Evolutionary conservation across 306 rosid species (phyloP), one percentile per base, ranked within the genome.

Genomic region (Citrullus mucosospermus): DNA sequence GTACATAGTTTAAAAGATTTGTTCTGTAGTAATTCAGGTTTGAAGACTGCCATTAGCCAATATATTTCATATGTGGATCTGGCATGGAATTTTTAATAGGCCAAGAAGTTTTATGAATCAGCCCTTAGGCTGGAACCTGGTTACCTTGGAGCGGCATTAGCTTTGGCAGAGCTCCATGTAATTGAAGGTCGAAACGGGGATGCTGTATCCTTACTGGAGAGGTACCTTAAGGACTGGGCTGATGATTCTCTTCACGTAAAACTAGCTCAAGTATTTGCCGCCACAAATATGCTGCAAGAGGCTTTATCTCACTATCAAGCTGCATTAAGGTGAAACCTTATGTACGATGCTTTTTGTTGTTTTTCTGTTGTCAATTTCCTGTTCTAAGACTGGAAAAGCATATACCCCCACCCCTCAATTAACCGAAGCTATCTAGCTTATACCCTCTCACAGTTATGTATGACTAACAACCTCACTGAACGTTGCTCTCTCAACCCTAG

Each of bases 41-140:
- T 69, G 38, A 50, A 32, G 66, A 62, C 50, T 81, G 55, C 58
- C 74, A 44, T 73, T 63, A 32, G 62, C 73, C 41, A 74, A 44
- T 34, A 44, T 67, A 60, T 80, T 83, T 80, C 75, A 73, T 63
- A 22, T 16, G 69, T 82, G 81, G 46, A 79, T 79, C 41, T 67
- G 81, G 61, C 68, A 25, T 11, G 25, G 12, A 68, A 38, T 55
- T 68, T 80, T 87, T 74, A 73, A 78, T 83, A 96, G 99, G 99
- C 99, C 25, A 96, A 92, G 84, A 93, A 89, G 80, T 96, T 96
- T 86, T 96, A 96, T 5, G 99, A 96, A 85, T 96, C 99, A n/a
- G 98, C 99, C 83, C 91, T 96, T 82, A 90, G 97, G 89, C 90
- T 96, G 81, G 99, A 96, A 84, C 97, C 99, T 28, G 98, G 97